phyloP scores from a whole-genome alignment of 345 rosid genomes.

The Gossypium arboreum region DNA sequence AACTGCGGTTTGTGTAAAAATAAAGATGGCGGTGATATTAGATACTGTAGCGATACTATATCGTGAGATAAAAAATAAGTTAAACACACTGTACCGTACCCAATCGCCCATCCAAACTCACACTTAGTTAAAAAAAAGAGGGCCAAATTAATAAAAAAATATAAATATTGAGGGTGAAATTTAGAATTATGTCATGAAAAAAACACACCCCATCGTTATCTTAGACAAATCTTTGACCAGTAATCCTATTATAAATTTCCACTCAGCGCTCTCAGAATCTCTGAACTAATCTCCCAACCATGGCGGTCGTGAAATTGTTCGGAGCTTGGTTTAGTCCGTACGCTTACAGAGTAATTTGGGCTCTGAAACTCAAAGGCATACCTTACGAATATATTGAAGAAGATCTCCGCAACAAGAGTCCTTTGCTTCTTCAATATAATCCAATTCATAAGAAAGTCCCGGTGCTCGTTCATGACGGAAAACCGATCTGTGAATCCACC shows the following conservation, averaged over 20 bases:
- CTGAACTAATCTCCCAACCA: background rate
- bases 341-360: slow-evolving; percentile 25
- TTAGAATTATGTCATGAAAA: no score
- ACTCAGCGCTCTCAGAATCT: background rate
- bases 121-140: no score
- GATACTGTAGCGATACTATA: no score
- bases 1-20: no score
- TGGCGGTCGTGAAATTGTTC: slow-evolving; percentile 27
- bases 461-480: slow-evolving; percentile 32
- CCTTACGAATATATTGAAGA: slow-evolving; percentile 27
- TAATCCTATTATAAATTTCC: background rate
- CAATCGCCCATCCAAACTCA: no score
- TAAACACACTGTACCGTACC: no score
- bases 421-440: slow-evolving; percentile 24
- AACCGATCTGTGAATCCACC: slow-evolving; percentile 32
- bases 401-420: slow-evolving; percentile 33
- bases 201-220: no score
- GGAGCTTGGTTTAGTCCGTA: slow-evolving; percentile 30
- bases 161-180: no score
- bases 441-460: slow-evolving; percentile 34
- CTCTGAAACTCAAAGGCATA: slow-evolving; percentile 32
- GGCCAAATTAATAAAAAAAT: no score
- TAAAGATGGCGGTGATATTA: no score
- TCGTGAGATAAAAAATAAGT: no score
- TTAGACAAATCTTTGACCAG: no score